Percentiles rank a stretch among this genome's conserved stretches.
Conservation (phyloP, 2,329 filamentous ascomycete genomes). For the Aspergillus uvarum region DNA sequence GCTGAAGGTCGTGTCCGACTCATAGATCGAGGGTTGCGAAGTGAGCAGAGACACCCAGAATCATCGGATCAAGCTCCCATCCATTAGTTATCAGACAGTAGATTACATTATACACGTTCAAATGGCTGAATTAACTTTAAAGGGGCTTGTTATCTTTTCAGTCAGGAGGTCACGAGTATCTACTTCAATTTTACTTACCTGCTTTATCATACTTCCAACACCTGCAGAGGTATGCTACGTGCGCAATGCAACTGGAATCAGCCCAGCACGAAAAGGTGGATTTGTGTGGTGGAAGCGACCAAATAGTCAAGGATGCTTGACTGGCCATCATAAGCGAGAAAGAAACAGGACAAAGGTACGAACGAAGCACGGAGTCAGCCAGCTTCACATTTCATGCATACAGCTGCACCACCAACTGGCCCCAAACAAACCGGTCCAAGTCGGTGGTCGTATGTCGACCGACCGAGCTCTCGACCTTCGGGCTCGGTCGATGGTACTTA, state of each 20-base stretch:
- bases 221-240: not conserved
- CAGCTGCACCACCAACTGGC: slow-evolving; percentile 22
- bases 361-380: slow-evolving; percentile 2
- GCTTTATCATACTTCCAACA: not conserved
- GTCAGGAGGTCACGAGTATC: not conserved
- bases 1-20: too few species aligned
- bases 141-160: not conserved
- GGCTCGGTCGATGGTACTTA: not conserved
- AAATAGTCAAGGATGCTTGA: not conserved
- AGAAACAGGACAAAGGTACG: slow-evolving; percentile 11
- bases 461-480: not conserved
- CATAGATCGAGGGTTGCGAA: too few species aligned
- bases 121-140: not conserved
- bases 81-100: too few species aligned
- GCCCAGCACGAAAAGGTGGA: not conserved
- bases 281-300: not conserved
- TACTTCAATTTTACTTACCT: not conserved
- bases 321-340: not conserved
- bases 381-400: not conserved
- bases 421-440: slow-evolving; percentile 23
- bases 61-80: too few species aligned
- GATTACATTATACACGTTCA: too few species aligned
- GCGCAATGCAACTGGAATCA: not conserved
- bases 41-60: too few species aligned
- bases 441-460: slow-evolving; percentile 2